Evolutionary conservation across 768 basidiomycete species (phyloP), one percentile per base, ranked within the genome.

Genomic region (Sarcomyxa edulis): DNA sequence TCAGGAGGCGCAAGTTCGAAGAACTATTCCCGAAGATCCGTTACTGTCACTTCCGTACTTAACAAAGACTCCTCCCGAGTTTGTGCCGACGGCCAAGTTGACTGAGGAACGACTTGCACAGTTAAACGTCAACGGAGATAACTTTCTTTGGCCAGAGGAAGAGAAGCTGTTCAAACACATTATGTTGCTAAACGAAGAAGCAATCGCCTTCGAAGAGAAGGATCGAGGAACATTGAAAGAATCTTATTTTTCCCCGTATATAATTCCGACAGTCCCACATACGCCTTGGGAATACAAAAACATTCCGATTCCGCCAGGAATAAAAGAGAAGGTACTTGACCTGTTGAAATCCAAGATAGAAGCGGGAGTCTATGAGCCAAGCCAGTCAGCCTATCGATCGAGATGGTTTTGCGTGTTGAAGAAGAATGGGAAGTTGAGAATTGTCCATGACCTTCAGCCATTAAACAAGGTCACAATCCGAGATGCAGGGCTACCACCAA

Each of bases 111-210:
- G 54, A n/a, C 49, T 52, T 16, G 51, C 60, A n/a, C 16, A 1
- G 0, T 45, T 60, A 42, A 32, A 50, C 4, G 43, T 56, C 3
- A 62, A 63, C 40, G 8, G 40, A 1, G 45, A 59, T 20, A 42
- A 40, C 0, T 69, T 68, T 39, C 48, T 70, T 0, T 55, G 46
- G 48, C 52, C 51, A 0, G 59, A 67, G 33, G 67, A 71, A 44
- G 50, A 58, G 9, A 56, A 56, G n/a, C 43, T 68, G 1, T 43
- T 60, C 0, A 48, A 60, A 12, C 50, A 62, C 3, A 32, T 69
- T 3, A 37, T 69, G 8, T 35, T 21, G 3, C 27, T 52, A 0
- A 59, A 69, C n/a, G 52, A 68, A 30, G 9, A 42, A 0, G 61
- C 51, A 0, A 56, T 74, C 19, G 60, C 68, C 2, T 62, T 55